These are phyloP conservation scores for Tulasnella sp. DNA, from an alignment of 768 basidiomycete genomes.

Conservation along the genomic window DNA sequence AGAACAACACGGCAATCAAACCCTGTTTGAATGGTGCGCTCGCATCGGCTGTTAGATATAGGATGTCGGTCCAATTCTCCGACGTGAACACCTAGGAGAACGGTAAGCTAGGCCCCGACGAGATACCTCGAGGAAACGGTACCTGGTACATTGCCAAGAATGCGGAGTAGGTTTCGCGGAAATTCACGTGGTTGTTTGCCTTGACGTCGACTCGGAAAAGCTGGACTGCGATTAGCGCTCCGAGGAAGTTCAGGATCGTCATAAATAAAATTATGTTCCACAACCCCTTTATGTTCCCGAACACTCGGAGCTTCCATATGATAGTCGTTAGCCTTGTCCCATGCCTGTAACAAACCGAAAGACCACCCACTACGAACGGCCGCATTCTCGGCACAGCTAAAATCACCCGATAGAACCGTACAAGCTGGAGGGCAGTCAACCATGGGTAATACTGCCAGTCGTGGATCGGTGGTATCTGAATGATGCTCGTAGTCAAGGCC, in stretches of 20 bases:
- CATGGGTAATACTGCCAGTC: constrained; percentile 68
- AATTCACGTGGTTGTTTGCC: constrained; percentile 56
- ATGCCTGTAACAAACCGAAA: background rate
- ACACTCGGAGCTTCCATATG: constrained; percentile 67
- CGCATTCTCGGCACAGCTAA: constrained; percentile 87
- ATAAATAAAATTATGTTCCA: constrained; percentile 90
- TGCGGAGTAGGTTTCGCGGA: constrained; percentile 75
- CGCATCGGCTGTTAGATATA: constrained; percentile 59
- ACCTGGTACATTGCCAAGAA: constrained; percentile 78
- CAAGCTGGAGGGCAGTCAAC: constrained; percentile 84
- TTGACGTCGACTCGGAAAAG: constrained; percentile 78
- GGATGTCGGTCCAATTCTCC: constrained; percentile 86
- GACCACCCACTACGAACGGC: constrained; percentile 64
- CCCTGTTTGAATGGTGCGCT: constrained; percentile 67
- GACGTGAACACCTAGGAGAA: constrained; percentile 71
- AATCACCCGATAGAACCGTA: constrained; percentile 88
- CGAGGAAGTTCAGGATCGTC: constrained; percentile 79
- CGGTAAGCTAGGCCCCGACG: background rate
- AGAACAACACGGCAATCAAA: constrained; percentile 64
- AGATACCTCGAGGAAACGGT: background rate
- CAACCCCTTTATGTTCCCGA: constrained; percentile 88
- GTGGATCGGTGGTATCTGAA: constrained; percentile 78
- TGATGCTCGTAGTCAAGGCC: constrained; percentile 69
- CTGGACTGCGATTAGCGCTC: constrained; percentile 77
- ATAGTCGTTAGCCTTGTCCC: background rate